phyloP scores from a whole-genome alignment of 2,329 filamentous ascomycete species.

The Ophiostoma triangulosporum region DNA sequence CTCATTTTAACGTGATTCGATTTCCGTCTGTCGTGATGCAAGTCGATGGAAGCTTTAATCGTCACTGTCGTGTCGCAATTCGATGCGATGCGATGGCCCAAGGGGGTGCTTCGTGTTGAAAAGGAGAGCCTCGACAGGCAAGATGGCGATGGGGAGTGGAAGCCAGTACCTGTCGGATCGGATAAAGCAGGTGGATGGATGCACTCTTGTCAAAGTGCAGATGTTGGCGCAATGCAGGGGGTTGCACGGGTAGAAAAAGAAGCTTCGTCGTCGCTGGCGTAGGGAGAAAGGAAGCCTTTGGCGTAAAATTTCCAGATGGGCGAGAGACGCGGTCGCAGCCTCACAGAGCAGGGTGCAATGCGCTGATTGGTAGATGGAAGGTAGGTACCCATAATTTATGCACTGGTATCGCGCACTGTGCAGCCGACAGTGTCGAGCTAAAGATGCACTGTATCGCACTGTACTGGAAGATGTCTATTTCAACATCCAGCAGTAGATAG shows the following conservation, averaged over 20 bases:
- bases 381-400: not conserved
- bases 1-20: slow-evolving; percentile 36
- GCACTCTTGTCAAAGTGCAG: not conserved
- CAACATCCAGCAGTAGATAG: too few relatives aligned
- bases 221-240: slow-evolving; percentile 2
- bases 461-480: not conserved
- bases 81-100: not conserved
- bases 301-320: slow-evolving; percentile 8
- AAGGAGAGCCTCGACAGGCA: not conserved
- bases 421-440: not conserved
- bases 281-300: slow-evolving; percentile 2
- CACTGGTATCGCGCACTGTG: not conserved
- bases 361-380: not conserved
- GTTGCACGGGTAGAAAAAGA: not conserved
- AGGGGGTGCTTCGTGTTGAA: not conserved
- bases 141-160: not conserved
- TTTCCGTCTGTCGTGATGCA: not conserved
- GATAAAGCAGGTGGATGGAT: not conserved
- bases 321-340: slow-evolving; percentile 3
- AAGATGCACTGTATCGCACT: not conserved
- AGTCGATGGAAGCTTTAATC: not conserved
- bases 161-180: not conserved
- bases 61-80: not conserved
- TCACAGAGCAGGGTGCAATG: not conserved
- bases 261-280: slow-evolving; percentile 2